Evolutionary conservation across 2,329 filamentous ascomycete genomes (phyloP).

Genomic region (Colletotrichum sp.): DNA sequence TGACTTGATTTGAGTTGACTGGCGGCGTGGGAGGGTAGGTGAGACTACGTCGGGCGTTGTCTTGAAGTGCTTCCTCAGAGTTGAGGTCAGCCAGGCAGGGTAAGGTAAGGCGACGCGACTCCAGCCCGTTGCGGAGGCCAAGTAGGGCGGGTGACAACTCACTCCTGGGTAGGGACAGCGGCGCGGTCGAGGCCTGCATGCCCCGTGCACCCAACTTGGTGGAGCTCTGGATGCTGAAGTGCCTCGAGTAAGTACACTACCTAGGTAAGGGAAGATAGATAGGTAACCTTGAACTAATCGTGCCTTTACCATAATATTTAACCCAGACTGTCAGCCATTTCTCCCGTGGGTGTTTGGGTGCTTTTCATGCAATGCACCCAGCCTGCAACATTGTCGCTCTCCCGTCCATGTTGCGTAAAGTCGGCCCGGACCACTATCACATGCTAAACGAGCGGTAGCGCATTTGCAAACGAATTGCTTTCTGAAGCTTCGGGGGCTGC

Average conservation of each 20-base stretch:
- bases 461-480: background rate
- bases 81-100: background rate
- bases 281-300: background rate
- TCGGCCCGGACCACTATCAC: background rate
- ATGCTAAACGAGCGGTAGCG: background rate
- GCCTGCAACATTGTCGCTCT: background rate
- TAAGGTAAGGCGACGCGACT: background rate
- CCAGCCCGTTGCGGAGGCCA: background rate
- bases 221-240: background rate
- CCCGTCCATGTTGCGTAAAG: background rate
- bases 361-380: background rate
- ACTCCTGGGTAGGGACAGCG: background rate
- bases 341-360: background rate
- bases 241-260: background rate
- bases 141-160: background rate
- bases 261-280: background rate
- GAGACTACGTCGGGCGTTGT: background rate
- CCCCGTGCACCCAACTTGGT: background rate
- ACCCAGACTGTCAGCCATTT: background rate
- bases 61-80: background rate
- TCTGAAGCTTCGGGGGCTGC: background rate
- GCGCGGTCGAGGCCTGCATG: background rate
- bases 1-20: background rate
- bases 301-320: background rate
- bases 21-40: background rate